Evolutionary conservation across 306 rosid genomes (phyloP).

Genomic region (Cyamopsis tetragonoloba): DNA sequence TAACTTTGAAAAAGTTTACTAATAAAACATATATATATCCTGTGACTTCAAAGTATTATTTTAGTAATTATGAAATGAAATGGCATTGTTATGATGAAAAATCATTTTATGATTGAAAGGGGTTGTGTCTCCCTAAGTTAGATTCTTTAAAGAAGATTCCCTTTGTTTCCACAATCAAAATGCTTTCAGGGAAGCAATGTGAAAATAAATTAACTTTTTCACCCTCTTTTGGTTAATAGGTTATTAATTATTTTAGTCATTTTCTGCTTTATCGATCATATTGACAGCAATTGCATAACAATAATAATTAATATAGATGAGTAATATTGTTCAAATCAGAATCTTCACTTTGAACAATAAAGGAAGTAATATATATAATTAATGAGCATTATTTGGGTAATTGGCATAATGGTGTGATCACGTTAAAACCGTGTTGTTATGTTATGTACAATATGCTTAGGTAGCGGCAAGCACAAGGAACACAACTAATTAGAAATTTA

Average conservation of each 20-base stretch:
- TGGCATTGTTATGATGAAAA: no score
- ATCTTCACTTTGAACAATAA: slow-evolving; percentile 7
- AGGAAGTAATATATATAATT: background rate
- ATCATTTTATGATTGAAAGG: slow-evolving; percentile 25
- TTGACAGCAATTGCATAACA: background rate
- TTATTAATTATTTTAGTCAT: slow-evolving; percentile 8
- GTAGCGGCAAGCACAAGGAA: slow-evolving; percentile 21
- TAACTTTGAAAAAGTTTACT: no score
- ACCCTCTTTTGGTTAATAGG: background rate
- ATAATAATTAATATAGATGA: no score
- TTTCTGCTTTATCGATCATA: slow-evolving; percentile 18
- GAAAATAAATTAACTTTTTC: background rate
- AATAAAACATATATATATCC: no score
- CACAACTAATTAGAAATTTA: no score
- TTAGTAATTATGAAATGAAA: no score
- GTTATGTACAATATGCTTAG: background rate
- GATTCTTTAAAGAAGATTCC: slow-evolving; percentile 33
- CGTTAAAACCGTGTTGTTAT: background rate
- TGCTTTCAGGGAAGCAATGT: background rate
- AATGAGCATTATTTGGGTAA: background rate
- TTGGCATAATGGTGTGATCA: background rate
- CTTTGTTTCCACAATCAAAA: slow-evolving; percentile 20
- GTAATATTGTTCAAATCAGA: background rate
- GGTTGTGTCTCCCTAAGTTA: slow-evolving; percentile 22
- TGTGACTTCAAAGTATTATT: no score